Conservation (phyloP, 2,329 filamentous ascomycete species). For the Fusarium circinatum region DNA sequence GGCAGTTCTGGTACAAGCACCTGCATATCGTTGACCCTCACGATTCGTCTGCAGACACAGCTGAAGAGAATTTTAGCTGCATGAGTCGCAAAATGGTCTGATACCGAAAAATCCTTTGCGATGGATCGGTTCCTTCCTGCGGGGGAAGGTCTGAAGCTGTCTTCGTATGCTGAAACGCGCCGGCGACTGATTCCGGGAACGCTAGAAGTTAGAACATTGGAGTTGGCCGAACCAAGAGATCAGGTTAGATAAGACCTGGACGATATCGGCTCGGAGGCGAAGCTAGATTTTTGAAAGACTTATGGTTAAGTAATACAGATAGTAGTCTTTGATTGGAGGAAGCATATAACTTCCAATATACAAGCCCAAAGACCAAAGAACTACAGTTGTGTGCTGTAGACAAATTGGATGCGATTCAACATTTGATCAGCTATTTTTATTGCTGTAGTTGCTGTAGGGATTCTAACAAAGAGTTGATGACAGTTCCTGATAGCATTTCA, state of each 20-base stretch:
- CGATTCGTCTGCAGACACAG: slow-evolving; percentile 10
- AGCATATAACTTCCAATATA: not conserved
- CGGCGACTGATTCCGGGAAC: not conserved
- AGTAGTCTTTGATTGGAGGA: not conserved
- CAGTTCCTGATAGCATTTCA: too few relatives aligned
- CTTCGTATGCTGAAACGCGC: slow-evolving; percentile 15
- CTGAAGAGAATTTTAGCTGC: slow-evolving; percentile 16
- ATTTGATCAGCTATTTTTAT: too few relatives aligned
- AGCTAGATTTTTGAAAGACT: not conserved
- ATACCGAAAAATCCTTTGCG: not conserved
- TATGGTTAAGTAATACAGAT: not conserved
- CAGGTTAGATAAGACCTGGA: not conserved
- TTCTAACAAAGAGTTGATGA: too few relatives aligned
- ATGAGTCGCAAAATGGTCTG: slow-evolving; percentile 8
- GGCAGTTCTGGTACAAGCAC: not conserved
- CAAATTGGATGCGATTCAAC: not conserved
- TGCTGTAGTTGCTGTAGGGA: not conserved
- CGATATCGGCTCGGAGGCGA: not conserved
- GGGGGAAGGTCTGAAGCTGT: not conserved
- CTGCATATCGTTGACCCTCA: not conserved
- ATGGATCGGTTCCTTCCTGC: not conserved
- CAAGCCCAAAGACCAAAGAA: too few relatives aligned
- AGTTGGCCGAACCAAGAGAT: not conserved
- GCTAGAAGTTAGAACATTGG: slow-evolving; percentile 19
- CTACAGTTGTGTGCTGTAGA: not conserved